These are phyloP conservation scores for Tephrocybe sp. DNA, from an alignment of 768 basidiomycete species.

Conservation along the genomic window DNA sequence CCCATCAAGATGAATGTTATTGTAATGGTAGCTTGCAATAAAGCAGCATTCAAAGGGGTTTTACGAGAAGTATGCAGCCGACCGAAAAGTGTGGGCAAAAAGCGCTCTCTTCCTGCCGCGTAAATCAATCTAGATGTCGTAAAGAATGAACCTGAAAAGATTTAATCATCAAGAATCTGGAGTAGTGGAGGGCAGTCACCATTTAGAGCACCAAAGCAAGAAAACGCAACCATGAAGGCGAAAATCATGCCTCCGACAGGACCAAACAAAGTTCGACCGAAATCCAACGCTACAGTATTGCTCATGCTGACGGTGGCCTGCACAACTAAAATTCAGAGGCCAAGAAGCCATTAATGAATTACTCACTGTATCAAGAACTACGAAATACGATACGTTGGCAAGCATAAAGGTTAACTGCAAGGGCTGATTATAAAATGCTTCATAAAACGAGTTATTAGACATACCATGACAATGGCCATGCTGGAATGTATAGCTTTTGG, in stretches of 20 bases:
- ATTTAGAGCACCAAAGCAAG: slow-evolving; percentile 94
- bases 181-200: slow-evolving; percentile 39
- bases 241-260: slow-evolving; percentile 85
- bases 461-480: slow-evolving; percentile 78
- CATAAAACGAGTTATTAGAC: slow-evolving; percentile 23
- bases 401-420: slow-evolving; percentile 70
- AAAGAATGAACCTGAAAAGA: slow-evolving; percentile 58
- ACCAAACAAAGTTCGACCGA: slow-evolving; percentile 85
- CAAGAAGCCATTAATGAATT: not conserved
- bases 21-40: slow-evolving; percentile 76
- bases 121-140: slow-evolving; percentile 85
- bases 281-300: slow-evolving; percentile 90
- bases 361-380: slow-evolving; percentile 81
- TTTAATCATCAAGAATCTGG: slow-evolving; percentile 3
- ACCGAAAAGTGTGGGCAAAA: slow-evolving; percentile 83
- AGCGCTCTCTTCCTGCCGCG: slow-evolving; percentile 85
- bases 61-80: slow-evolving; percentile 68
- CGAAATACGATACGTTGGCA: slow-evolving; percentile 89
- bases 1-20: slow-evolving; percentile 80
- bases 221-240: slow-evolving; percentile 89
- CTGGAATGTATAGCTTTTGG: slow-evolving; percentile 89
- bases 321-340: slow-evolving; percentile 1
- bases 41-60: slow-evolving; percentile 88
- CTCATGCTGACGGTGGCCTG: slow-evolving; percentile 70
- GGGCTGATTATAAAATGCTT: not conserved